phyloP scores from a whole-genome alignment of 768 basidiomycete species.

The Hirschioporus abietinus region DNA sequence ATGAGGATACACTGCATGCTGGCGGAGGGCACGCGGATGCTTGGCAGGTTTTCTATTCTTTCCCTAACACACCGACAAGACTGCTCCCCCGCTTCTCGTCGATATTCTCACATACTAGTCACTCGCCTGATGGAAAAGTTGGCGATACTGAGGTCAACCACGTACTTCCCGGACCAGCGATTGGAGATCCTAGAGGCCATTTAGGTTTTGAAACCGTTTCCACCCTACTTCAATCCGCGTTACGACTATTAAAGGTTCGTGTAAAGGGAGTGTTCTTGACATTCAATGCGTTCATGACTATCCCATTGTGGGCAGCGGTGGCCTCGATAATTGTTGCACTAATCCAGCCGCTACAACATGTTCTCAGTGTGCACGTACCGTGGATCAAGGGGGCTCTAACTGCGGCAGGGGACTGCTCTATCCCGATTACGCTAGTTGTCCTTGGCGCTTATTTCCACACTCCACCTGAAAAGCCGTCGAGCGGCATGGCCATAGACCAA shows the following conservation, averaged over 20 bases:
- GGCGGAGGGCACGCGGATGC: not conserved
- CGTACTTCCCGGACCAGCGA: constrained; percentile 3
- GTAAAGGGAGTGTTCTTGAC: constrained; percentile 29
- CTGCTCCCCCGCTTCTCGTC: not conserved
- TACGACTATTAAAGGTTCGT: constrained; percentile 23
- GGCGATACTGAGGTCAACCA: constrained; percentile 18
- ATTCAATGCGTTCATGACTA: constrained; percentile 78
- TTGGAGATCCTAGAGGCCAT: not conserved
- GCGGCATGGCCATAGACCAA: constrained; percentile 1
- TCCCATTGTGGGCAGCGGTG: constrained; percentile 78
- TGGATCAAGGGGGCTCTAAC: constrained; percentile 65
- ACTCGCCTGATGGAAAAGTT: constrained; percentile 15
- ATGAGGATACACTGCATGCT: constrained; percentile 11
- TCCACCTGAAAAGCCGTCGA: constrained; percentile 20
- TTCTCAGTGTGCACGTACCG: constrained; percentile 55
- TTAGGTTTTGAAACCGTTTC: constrained; percentile 9
- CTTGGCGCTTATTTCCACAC: constrained; percentile 89
- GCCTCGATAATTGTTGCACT: constrained; percentile 74
- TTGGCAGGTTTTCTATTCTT: constrained; percentile 59
- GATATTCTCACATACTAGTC: constrained; percentile 6
- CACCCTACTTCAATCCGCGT: constrained; percentile 6
- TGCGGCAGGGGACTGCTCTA: constrained; percentile 68
- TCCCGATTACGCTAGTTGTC: constrained; percentile 87
- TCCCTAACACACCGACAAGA: constrained; percentile 47
- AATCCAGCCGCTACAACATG: constrained; percentile 66